phyloP scores from a whole-genome alignment of 371 early-diverging fungal genomes.

The Syncephalastrum sp. region DNA sequence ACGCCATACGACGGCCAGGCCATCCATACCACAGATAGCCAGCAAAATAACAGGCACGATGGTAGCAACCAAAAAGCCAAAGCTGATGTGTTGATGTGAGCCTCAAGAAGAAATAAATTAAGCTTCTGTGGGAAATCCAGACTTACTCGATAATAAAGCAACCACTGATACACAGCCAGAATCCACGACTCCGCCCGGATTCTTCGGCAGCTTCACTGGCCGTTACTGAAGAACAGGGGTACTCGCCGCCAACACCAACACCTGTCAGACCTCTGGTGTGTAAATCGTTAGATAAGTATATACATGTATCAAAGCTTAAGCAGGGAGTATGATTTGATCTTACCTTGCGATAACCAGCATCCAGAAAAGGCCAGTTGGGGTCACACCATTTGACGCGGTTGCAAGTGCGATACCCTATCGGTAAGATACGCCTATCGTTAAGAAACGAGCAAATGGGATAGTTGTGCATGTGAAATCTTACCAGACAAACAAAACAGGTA shows the following conservation, averaged over 20 bases:
- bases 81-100: slow-evolving; percentile 7
- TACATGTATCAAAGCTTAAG: no score
- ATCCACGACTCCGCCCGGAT: slow-evolving; percentile 41
- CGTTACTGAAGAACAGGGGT: slow-evolving; percentile 46
- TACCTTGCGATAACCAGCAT: slow-evolving; percentile 2
- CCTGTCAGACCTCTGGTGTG: slow-evolving; percentile 35
- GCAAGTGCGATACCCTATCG: slow-evolving; percentile 2
- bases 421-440: not conserved
- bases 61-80: slow-evolving; percentile 48
- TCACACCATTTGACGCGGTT: slow-evolving; percentile 3
- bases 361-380: slow-evolving; percentile 3
- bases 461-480: slow-evolving; percentile 21
- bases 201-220: slow-evolving; percentile 49
- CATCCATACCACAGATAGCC: slow-evolving; percentile 34
- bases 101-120: not conserved
- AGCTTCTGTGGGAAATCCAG: no score
- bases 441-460: slow-evolving; percentile 12
- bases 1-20: slow-evolving; percentile 47
- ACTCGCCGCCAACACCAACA: slow-evolving; percentile 51
- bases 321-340: no score
- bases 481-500: slow-evolving; percentile 34
- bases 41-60: slow-evolving; percentile 50
- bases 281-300: slow-evolving; percentile 36
- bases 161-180: slow-evolving; percentile 41
- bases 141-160: slow-evolving; percentile 38